Evolutionary conservation across 2,329 filamentous ascomycete genomes (phyloP), one percentile per base, ranked within the genome.

Genomic region (Stachybotrys chlorohalonatus): DNA sequence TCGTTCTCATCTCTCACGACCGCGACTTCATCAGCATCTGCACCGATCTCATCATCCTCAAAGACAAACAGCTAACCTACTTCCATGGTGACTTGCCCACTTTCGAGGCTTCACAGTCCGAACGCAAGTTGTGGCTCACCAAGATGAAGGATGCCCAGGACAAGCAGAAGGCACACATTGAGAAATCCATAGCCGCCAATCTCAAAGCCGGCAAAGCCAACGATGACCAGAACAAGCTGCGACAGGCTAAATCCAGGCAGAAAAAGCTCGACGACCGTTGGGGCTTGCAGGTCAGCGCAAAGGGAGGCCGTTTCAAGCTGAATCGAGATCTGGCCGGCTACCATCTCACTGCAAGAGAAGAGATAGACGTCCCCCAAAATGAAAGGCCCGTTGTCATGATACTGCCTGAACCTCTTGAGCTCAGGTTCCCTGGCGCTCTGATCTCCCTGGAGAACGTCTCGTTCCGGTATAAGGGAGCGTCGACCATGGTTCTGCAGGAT

Each of bases 71-170:
- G 15, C 75, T 95, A 1, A 82, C 82, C 2, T 86, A 86, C 54
- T 94, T 94, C 69, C 83, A 85, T 51, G 90, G 90, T 1, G 86
- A 88, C 55, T 74, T 95, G 0, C 78, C 84, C 0, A 79, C 82
- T 0, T 95, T 90, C 66, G 87, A 93, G 62, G 71, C 78, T 1
- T 81, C 87, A 1, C 79, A 82, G 48, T 77, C 83, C 53, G 87
- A 87, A 66, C 84, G 86, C 57, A 86, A 84, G 52, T 74, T 82
- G 11, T 82, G 87, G 67, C 76, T 91, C 60, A 79, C 76, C 15
- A 84, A 85, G 60, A 88, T 94, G 86, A 89, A 89, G 63, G 88
- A 90, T 24, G 88, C 89, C 0, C 86, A 93, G 64, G 89, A 94
- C 54, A 85, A 83, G 65, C 89, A 95, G 66, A 86, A 84, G 54